These are phyloP conservation scores for Phoma sp. DNA, from an alignment of 2,329 filamentous ascomycete genomes.

Conservation along the genomic window DNA sequence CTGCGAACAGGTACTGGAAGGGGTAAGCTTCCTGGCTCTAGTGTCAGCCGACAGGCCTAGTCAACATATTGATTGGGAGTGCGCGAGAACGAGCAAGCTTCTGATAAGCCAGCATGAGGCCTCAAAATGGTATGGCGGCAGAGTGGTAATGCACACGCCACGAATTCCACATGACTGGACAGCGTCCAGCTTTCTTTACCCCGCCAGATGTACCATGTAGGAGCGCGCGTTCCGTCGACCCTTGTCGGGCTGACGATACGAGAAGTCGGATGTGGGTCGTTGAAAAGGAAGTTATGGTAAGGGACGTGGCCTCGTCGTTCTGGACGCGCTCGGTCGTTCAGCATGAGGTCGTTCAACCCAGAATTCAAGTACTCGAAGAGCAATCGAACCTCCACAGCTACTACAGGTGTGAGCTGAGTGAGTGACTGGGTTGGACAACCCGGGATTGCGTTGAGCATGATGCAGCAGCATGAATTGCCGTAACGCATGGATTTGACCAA, in stretches of 20 bases:
- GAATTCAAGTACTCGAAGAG: not conserved
- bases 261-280: not conserved
- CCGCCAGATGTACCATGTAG: constrained; percentile 29
- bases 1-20: constrained; percentile 28
- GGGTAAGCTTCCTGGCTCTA: constrained; percentile 17
- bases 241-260: not conserved
- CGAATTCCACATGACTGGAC: constrained; percentile 33
- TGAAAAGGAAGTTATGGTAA: not conserved
- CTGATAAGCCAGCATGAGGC: constrained; percentile 40
- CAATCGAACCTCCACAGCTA: constrained; percentile 16
- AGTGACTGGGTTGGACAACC: constrained; percentile 21
- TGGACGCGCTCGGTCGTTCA: not conserved
- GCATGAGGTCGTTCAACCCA: not conserved
- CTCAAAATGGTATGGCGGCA: constrained; percentile 28
- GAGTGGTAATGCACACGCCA: constrained; percentile 34
- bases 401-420: constrained; percentile 23
- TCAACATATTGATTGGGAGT: constrained; percentile 22
- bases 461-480: constrained; percentile 21
- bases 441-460: constrained; percentile 23
- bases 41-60: constrained; percentile 37
- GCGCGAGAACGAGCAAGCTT: constrained; percentile 25
- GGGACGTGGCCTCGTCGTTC: not conserved
- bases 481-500: constrained; percentile 28
- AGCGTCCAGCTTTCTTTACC: constrained; percentile 32
- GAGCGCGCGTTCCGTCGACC: constrained; percentile 19